Percentiles rank a stretch among this genome's conserved stretches.
These are phyloP conservation scores for Jaapia argillacea DNA, from an alignment of 768 basidiomycete genomes.

Conservation along the genomic window DNA sequence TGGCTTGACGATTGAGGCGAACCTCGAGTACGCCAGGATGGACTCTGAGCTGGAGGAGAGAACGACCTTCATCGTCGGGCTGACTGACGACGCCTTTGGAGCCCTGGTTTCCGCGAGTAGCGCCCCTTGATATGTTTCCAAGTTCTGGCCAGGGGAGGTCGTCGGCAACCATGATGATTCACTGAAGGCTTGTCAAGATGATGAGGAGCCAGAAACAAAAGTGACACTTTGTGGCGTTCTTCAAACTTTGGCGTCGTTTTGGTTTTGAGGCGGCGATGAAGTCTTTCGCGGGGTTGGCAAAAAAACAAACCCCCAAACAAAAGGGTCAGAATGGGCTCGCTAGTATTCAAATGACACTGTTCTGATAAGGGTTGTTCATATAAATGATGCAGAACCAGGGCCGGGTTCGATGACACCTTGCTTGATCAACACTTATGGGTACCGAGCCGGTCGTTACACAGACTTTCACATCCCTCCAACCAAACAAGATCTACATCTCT, in stretches of 20 bases:
- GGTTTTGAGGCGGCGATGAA: too few relatives aligned
- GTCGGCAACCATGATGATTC: conserved; percentile 44
- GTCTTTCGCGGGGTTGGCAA: too few relatives aligned
- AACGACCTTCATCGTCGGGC: conserved; percentile 67
- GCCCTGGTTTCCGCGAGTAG: conserved; percentile 78
- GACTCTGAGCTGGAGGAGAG: conserved; percentile 68
- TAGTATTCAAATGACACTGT: too few relatives aligned
- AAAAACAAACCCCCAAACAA: too few relatives aligned
- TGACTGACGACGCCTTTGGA: conserved; percentile 71
- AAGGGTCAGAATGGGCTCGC: too few relatives aligned
- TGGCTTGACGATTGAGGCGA: conserved; percentile 61
- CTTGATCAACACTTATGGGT: not conserved
- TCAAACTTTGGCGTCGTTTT: too few relatives aligned
- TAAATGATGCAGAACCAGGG: not conserved
- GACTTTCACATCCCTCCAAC: not conserved
- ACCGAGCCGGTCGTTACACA: not conserved
- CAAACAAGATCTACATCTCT: not conserved
- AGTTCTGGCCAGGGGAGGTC: conserved; percentile 83
- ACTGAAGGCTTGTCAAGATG: not conserved
- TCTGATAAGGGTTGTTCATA: too few relatives aligned
- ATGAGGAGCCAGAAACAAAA: too few relatives aligned
- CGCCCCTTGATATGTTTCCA: conserved; percentile 77
- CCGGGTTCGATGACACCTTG: not conserved
- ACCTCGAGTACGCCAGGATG: conserved; percentile 78
- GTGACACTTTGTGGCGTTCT: too few relatives aligned